Evolutionary conservation across 1,284 basidiomycete genomes (phyloP).

Genomic region (Boletus putidus): DNA sequence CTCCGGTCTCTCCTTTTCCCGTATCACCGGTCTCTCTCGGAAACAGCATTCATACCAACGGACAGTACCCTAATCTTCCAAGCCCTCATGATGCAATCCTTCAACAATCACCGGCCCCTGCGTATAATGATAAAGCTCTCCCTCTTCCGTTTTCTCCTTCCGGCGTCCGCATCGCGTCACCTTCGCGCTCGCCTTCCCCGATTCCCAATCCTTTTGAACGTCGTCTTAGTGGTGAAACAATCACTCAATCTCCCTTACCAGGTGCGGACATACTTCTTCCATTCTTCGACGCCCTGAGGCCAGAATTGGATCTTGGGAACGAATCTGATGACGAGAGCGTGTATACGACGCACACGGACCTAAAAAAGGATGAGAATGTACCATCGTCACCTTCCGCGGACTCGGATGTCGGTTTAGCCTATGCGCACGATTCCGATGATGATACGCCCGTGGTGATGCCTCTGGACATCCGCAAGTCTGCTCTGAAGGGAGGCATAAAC

Average conservation of each 20-base stretch:
- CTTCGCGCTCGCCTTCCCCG: constrained; percentile 41
- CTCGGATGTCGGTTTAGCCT: constrained; percentile 48
- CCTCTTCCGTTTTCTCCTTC: constrained; percentile 21
- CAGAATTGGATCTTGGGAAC: constrained; percentile 25
- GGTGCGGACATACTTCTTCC: constrained; percentile 38
- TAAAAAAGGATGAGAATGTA: constrained; percentile 26
- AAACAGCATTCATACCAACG: constrained; percentile 21
- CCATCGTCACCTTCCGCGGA: constrained; percentile 48
- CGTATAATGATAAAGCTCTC: constrained; percentile 24
- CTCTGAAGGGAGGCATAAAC: constrained; percentile 27
- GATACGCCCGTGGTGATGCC: constrained; percentile 39
- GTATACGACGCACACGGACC: constrained; percentile 34
- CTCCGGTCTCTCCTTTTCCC: constrained; percentile 47
- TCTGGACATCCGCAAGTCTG: constrained; percentile 39
- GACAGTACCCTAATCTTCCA: constrained; percentile 22
- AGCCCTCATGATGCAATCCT: constrained; percentile 26
- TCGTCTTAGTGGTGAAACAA: constrained; percentile 37
- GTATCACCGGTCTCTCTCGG: constrained; percentile 38
- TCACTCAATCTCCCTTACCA: constrained; percentile 32
- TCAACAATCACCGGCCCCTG: constrained; percentile 8
- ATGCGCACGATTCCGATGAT: constrained; percentile 51
- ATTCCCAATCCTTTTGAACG: constrained; percentile 40
- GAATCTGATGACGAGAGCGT: constrained; percentile 40
- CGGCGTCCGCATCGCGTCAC: constrained; percentile 34
- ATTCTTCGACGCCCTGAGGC: constrained; percentile 46